Evolutionary conservation across 495 filamentous ascomycete species (phyloP), one percentile per base, ranked within the genome.

Genomic region (Xylaria flabelliformis): DNA sequence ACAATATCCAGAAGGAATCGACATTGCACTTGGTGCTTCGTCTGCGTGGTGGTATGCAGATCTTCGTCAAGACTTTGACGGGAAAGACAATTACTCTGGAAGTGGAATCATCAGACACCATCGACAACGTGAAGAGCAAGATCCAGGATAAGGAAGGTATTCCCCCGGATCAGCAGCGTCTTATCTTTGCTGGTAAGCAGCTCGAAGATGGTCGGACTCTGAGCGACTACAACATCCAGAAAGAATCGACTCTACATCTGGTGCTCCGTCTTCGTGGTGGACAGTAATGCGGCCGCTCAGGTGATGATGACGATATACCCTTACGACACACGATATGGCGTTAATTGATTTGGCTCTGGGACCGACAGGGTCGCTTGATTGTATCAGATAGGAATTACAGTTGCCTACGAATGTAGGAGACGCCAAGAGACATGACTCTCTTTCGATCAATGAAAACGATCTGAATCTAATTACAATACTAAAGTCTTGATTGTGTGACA

Each of bases 1-100:
- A 98, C 89, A 99, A 99, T 87, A 99, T 98, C 65, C 96, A 98
- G 82, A 99, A 99, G 85, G 96, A 98, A 83, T 94, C 92, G 51
- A 99, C 96, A n/a, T 88, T 99, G 15, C 96, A 99, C 84, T 85
- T 99, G 74, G 96, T 99, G 58, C 93, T 99, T 69, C 93, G 96
- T 82, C 92, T 99, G 15, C 94, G 95, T 87, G 95, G 95, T 90
- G 95, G 95, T 83, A 96, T 96, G 93, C 93, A 97, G 78, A 95
- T 97, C 74, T 97, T 97, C 80, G 94, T 97, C 76, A 97, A 97
- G 90, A 96, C 94, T 10, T 83, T 96, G 69, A 97, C 94, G 12
- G 94, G 94, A 19, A 97, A 97, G 90, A 97, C 94, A 4, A 97
- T 97, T 74, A 97, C 94, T 13, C 80, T 97, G 74, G 94, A 97